A percentile compares a stretch with the other conserved stretches of the same genome.
These are phyloP conservation scores for Metschnikowia lunata DNA, from an alignment of 805 yeast species.

Conservation along the genomic window DNA sequence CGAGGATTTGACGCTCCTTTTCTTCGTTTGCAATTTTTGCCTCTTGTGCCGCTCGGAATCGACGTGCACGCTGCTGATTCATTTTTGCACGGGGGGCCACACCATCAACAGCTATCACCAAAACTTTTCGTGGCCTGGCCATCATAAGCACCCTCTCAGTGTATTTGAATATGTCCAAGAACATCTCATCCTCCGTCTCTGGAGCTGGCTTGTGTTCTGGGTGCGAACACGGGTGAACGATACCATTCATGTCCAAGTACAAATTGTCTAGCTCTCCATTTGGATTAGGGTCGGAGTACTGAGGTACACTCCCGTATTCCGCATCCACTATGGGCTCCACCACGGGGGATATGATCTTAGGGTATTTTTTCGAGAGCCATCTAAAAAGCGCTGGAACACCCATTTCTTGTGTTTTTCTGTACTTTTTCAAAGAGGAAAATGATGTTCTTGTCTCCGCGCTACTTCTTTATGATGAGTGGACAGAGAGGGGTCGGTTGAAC, in stretches of 20 bases:
- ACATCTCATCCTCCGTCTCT: slow-evolving; percentile 94
- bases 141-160: slow-evolving; percentile 87
- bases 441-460: slow-evolving; percentile 1
- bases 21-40: slow-evolving; percentile 77
- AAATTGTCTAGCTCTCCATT: slow-evolving; percentile 94
- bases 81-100: slow-evolving; percentile 98
- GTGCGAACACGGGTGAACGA: slow-evolving; percentile 98
- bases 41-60: slow-evolving; percentile 89
- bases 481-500: not conserved
- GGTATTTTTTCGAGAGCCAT: slow-evolving; percentile 91
- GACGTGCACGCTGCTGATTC: slow-evolving; percentile 94
- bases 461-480: too few species aligned
- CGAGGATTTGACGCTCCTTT: slow-evolving; percentile 54
- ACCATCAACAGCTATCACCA: slow-evolving; percentile 97
- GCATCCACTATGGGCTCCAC: slow-evolving; percentile 66
- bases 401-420: slow-evolving; percentile 36
- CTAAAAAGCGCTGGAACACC: slow-evolving; percentile 98
- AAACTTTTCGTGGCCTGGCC: slow-evolving; percentile 91
- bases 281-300: slow-evolving; percentile 74
- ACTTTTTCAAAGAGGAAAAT: not conserved
- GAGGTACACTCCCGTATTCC: slow-evolving; percentile 20
- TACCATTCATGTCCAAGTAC: slow-evolving; percentile 97
- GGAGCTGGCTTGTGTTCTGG: slow-evolving; percentile 97
- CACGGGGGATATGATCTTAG: slow-evolving; percentile 90
- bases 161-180: slow-evolving; percentile 85